Conservation (phyloP, 2,329 filamentous ascomycete species). For the Xylariaceae sp. region DNA sequence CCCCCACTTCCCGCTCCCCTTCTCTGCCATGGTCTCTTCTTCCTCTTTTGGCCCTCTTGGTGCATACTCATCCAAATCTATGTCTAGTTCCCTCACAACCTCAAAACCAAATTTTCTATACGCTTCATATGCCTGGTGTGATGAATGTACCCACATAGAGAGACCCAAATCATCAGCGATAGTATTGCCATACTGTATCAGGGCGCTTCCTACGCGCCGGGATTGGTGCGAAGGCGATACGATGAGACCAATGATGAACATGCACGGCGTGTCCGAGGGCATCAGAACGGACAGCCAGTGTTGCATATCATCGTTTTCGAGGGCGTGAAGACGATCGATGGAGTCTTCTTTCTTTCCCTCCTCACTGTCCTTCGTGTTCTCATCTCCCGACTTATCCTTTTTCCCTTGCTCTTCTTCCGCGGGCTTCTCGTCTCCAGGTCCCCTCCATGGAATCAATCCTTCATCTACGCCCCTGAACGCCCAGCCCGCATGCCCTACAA, state of each 20-base stretch:
- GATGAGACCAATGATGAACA: constrained; percentile 22
- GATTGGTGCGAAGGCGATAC: constrained; percentile 24
- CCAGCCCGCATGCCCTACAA: constrained; percentile 29
- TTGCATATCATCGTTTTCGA: constrained; percentile 26
- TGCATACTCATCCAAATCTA: constrained; percentile 29
- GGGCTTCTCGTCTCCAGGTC: background rate
- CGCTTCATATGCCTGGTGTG: constrained; percentile 27
- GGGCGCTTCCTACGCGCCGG: constrained; percentile 20
- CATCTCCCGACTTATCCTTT: background rate
- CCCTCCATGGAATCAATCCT: constrained; percentile 5
- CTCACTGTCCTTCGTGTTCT: background rate
- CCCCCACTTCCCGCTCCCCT: constrained; percentile 22
- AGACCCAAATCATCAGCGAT: constrained; percentile 24
- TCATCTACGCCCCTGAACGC: constrained; percentile 15
- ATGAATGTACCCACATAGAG: constrained; percentile 28
- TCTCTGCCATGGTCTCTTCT: constrained; percentile 23
- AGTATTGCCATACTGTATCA: constrained; percentile 23
- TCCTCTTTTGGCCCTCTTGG: constrained; percentile 20
- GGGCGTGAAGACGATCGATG: constrained; percentile 26
- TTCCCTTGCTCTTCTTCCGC: background rate
- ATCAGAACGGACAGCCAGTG: constrained; percentile 25
- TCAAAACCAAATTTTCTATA: constrained; percentile 27
- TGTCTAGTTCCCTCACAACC: constrained; percentile 19
- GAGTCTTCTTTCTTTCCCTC: background rate
- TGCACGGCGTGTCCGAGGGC: constrained; percentile 19